Percentiles rank a stretch among this genome's conserved stretches.
Evolutionary conservation across 2,329 filamentous ascomycete genomes (phyloP).

Genomic region (Pseudocercospora vitis): DNA sequence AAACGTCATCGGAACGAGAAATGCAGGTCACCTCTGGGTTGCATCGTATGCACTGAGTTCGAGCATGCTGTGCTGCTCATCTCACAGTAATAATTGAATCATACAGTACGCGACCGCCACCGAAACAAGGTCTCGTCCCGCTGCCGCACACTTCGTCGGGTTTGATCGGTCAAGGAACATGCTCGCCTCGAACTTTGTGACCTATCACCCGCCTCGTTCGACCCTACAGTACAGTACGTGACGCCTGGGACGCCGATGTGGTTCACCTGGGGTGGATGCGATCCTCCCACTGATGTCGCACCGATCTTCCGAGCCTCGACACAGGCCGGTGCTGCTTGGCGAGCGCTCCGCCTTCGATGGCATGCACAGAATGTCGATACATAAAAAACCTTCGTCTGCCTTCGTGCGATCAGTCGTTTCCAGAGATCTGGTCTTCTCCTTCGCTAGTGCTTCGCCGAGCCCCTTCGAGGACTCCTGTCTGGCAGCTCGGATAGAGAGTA

Average conservation of each 20-base stretch:
- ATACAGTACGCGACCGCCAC: no score
- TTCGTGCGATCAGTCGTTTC: background rate
- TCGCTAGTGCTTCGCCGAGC: background rate
- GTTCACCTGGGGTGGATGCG: background rate
- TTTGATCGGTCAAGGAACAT: slow-evolving; percentile 10
- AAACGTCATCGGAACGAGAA: slow-evolving; percentile 5
- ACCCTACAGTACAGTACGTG: no score
- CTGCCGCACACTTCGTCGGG: background rate
- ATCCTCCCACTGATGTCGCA: slow-evolving; percentile 7
- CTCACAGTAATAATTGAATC: background rate
- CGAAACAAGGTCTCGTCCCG: background rate
- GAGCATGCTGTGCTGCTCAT: no score
- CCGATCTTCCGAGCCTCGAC: slow-evolving; percentile 5
- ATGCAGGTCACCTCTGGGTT: slow-evolving; percentile 7
- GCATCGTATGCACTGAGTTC: slow-evolving; percentile 5
- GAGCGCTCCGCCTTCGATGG: background rate
- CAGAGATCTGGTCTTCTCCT: background rate
- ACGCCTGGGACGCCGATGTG: background rate
- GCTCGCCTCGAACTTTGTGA: slow-evolving; percentile 5
- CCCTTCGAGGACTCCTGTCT: no score
- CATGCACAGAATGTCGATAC: background rate
- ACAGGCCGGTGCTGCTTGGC: background rate
- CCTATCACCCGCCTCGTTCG: slow-evolving; percentile 8
- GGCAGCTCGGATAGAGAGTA: background rate
- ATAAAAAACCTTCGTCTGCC: slow-evolving; percentile 2